These are phyloP conservation scores for Martiniozyma abietophila DNA, from an alignment of 805 yeast species.

Conservation along the genomic window DNA sequence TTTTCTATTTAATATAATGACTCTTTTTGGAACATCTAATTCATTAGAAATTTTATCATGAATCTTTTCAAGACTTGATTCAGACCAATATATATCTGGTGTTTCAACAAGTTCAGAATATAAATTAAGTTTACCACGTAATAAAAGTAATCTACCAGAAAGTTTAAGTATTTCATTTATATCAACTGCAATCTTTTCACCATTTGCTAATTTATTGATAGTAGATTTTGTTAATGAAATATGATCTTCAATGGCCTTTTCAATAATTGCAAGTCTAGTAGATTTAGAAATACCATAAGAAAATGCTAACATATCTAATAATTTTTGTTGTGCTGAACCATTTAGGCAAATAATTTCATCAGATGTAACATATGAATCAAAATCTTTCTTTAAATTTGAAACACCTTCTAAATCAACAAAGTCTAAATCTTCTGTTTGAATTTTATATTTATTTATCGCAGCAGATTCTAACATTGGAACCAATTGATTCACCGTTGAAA, in stretches of 20 bases:
- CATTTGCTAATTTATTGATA: constrained; percentile 59
- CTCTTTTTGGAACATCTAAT: constrained; percentile 70
- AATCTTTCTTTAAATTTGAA: too few relatives aligned
- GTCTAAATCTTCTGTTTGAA: constrained; percentile 85
- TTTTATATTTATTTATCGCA: constrained; percentile 35
- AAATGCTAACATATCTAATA: constrained; percentile 79
- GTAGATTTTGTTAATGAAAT: constrained; percentile 53
- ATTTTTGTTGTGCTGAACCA: constrained; percentile 38
- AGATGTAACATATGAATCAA: constrained; percentile 31
- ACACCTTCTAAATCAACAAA: constrained; percentile 32
- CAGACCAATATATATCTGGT: constrained; percentile 91
- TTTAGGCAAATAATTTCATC: constrained; percentile 60
- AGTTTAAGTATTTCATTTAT: constrained; percentile 55
- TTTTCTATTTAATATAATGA: constrained; percentile 71
- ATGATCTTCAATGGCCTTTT: constrained; percentile 60
- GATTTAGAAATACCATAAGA: constrained; percentile 83
- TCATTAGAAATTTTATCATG: constrained; percentile 62
- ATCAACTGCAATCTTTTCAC: constrained; percentile 40
- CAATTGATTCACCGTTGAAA: constrained; percentile 34
- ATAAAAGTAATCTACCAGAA: constrained; percentile 65
- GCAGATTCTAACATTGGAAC: constrained; percentile 45
- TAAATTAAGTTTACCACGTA: constrained; percentile 75
- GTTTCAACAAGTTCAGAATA: constrained; percentile 86
- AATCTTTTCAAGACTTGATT: constrained; percentile 71
- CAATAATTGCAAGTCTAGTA: constrained; percentile 75